Conservation (phyloP, 176 grass and related monocot species). For the Hyparrhenia diplandra region DNA sequence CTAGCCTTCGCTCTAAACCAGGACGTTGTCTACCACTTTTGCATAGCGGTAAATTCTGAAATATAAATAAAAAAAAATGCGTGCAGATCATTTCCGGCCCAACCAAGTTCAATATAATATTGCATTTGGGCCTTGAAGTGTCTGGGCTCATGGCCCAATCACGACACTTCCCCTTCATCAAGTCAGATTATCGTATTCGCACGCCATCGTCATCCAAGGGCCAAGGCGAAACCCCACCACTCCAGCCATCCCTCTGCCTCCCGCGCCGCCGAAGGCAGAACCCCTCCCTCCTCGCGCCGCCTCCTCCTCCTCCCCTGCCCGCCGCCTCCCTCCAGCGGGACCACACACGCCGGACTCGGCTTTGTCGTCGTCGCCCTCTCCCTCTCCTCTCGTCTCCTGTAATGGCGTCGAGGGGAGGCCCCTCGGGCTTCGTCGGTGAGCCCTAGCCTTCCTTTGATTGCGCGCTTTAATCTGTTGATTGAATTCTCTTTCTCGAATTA, state of each 20-base stretch:
- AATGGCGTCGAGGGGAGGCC: constrained; percentile 39
- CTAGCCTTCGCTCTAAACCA: too few species aligned
- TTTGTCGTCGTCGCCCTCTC: background rate
- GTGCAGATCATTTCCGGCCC: too few species aligned
- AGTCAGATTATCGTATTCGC: background rate
- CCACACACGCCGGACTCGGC: background rate
- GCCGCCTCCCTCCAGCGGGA: background rate
- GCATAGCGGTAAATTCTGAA: too few species aligned
- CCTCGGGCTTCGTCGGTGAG: constrained; percentile 34
- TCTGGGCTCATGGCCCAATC: background rate
- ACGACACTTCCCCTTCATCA: background rate
- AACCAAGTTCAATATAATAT: background rate
- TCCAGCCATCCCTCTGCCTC: background rate
- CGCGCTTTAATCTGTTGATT: background rate
- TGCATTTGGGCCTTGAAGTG: background rate
- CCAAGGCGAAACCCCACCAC: background rate
- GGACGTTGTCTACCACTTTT: too few species aligned
- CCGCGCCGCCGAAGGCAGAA: constrained; percentile 4
- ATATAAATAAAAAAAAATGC: too few species aligned
- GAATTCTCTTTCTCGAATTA: background rate
- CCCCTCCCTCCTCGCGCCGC: background rate
- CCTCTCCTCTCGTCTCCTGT: background rate
- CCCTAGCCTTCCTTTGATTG: constrained; percentile 3
- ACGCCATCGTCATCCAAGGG: constrained; percentile 26
- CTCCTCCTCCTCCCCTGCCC: background rate